Evolutionary conservation across 176 grass and related monocot species (phyloP), one percentile per base, ranked within the genome.

Genomic region (Hordeum vulgare): DNA sequence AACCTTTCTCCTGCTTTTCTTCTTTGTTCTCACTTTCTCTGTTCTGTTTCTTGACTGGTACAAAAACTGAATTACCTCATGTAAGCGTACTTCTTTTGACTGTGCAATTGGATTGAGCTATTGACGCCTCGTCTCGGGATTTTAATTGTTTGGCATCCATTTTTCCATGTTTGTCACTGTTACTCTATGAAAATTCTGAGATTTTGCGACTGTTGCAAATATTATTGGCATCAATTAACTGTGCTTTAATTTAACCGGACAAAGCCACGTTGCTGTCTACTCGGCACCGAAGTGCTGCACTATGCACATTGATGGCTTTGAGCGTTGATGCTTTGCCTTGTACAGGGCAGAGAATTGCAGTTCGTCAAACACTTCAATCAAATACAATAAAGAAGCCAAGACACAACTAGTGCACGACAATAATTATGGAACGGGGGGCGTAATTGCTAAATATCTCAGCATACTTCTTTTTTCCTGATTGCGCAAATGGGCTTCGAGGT

Each of bases 21-120:
- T 99, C n/a, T 88, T 96, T 85, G 93, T 94, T 90, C 96, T 99
- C 58, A 94, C 89, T 4, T 92, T 99, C 44, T 94, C 96, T 6
- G 82, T 97, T 89, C 69, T 97, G 37, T 97, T 97, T 81, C 94
- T 97, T 56, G 94, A 97, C 86, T 97, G 90, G 92, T 94, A 97
- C 79, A 97, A 14, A 62, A 84, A 80, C 17, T 90, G 84, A 90
- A 69, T 39, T 25, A 14, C n/a, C 58, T 8, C 49, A 61, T 61
- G 28, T 57, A 83, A 59, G 39, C 47, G 37, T 31, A 9, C 24
- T 60, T 65, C 4, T 81, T 85, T 71, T 31, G 18, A 58, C 57
- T 10, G 3, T 51, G 37, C 14, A n/a, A 79, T 47, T 68, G 24
- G 21, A 35, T 75, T 28, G 34, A 74, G 39, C 9, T 66, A 73